phyloP scores from a whole-genome alignment of 2,329 filamentous ascomycete genomes.

The Lachnellula occidentalis region DNA sequence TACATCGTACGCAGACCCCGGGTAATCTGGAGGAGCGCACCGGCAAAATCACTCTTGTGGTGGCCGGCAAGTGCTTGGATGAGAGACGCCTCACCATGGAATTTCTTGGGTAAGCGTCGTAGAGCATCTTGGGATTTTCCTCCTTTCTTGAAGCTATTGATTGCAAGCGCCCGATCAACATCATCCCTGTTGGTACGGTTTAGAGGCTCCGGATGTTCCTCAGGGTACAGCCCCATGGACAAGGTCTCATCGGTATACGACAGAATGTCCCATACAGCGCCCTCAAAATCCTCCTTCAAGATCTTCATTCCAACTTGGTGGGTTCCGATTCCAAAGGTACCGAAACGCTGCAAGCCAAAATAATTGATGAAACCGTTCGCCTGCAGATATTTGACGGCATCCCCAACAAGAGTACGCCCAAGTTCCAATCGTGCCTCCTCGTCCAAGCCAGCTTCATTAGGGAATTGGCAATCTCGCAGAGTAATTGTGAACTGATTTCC shows the following conservation, averaged over 20 bases:
- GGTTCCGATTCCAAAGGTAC: conserved; percentile 79
- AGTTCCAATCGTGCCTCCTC: conserved; percentile 43
- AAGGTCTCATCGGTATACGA: conserved; percentile 63
- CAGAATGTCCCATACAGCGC: conserved; percentile 72
- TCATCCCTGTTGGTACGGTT: conserved; percentile 67
- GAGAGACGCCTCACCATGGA: conserved; percentile 71
- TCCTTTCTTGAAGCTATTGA: conserved; percentile 65
- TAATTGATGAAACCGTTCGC: conserved; percentile 91
- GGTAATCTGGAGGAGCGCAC: conserved; percentile 74
- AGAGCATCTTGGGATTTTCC: conserved; percentile 56
- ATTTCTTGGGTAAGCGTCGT: conserved; percentile 69
- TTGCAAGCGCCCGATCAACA: conserved; percentile 69
- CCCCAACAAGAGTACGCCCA: conserved; percentile 45
- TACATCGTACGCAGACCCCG: conserved; percentile 88
- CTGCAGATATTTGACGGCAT: conserved; percentile 61
- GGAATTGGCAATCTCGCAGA: conserved; percentile 74
- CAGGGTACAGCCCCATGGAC: conserved; percentile 44
- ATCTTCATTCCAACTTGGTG: conserved; percentile 81
- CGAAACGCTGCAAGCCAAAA: conserved; percentile 95
- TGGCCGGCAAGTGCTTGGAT: conserved; percentile 63
- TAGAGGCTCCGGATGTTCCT: conserved; percentile 30
- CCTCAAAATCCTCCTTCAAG: conserved; percentile 73
- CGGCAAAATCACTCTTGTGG: conserved; percentile 62
- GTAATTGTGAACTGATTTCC: conserved; percentile 95
- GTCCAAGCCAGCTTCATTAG: conserved; percentile 37